Percentiles rank a stretch among this genome's conserved stretches.
Evolutionary conservation across 2,329 filamentous ascomycete species (phyloP).

Genomic region (Neonectria magnoliae): DNA sequence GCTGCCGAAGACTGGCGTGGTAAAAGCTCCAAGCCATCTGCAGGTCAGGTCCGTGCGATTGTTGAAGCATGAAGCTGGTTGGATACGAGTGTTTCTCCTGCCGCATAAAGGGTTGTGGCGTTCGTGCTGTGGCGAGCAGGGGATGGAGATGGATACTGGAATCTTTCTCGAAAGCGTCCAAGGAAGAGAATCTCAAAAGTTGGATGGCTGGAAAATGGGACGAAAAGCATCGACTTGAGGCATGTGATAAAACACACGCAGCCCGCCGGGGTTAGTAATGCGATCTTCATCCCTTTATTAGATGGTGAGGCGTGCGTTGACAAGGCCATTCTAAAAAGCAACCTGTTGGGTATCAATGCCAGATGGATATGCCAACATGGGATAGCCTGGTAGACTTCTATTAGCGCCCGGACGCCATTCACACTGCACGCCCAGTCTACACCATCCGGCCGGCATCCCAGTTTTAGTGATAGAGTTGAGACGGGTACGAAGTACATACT

Average conservation of each 20-base stretch:
- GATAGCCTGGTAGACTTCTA: constrained; percentile 15
- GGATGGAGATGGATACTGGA: constrained; percentile 26
- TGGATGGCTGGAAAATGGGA: constrained; percentile 14
- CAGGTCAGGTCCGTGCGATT: constrained; percentile 36
- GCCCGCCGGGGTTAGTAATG: constrained; percentile 4
- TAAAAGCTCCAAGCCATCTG: constrained; percentile 23
- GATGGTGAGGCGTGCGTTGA: constrained; percentile 9
- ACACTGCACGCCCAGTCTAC: constrained; percentile 8
- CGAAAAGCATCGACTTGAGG: constrained; percentile 7
- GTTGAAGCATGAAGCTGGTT: constrained; percentile 16
- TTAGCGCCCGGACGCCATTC: constrained; percentile 30
- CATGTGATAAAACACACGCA: background rate
- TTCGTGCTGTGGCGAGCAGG: constrained; percentile 31
- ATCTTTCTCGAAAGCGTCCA: constrained; percentile 31
- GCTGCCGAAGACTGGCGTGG: constrained; percentile 18
- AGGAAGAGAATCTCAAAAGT: constrained; percentile 11
- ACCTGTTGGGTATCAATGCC: constrained; percentile 26
- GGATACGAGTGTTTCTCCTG: constrained; percentile 23
- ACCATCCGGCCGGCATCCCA: constrained; percentile 10
- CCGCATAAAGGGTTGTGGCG: constrained; percentile 32
- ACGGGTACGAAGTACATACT: background rate
- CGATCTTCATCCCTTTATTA: constrained; percentile 1
- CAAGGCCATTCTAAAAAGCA: constrained; percentile 26
- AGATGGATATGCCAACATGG: constrained; percentile 13
- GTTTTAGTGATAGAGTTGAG: constrained; percentile 8